phyloP scores from a whole-genome alignment of 2,329 filamentous ascomycete species.

The Aspergillus tanneri region DNA sequence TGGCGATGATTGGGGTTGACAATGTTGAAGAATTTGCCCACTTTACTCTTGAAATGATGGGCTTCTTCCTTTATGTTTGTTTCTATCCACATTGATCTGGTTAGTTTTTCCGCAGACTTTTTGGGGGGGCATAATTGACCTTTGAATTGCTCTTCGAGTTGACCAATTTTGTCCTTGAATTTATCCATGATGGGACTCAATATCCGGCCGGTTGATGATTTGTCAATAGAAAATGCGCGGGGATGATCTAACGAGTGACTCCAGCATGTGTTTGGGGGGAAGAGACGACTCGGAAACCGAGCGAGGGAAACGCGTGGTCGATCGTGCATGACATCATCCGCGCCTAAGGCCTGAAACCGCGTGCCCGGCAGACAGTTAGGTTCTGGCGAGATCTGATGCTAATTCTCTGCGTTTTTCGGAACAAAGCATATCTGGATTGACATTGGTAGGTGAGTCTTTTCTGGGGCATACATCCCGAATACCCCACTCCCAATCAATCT shows the following conservation, averaged over 20 bases:
- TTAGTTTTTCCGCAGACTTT: conserved; percentile 1
- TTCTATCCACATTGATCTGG: conserved; percentile 22
- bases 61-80: conserved; percentile 51
- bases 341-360: background rate
- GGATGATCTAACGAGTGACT: too few species aligned
- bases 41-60: conserved; percentile 59
- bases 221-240: too few species aligned
- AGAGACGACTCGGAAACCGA: background rate
- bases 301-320: background rate
- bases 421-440: too few species aligned
- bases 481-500: too few species aligned
- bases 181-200: conserved; percentile 24
- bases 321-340: conserved; percentile 7
- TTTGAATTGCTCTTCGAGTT: conserved; percentile 29
- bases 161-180: conserved; percentile 27
- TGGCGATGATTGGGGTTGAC: conserved; percentile 89
- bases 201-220: too few species aligned
- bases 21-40: conserved; percentile 65
- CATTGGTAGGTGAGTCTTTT: too few species aligned
- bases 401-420: too few species aligned
- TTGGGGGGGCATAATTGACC: conserved; percentile 16
- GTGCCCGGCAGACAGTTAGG: too few species aligned
- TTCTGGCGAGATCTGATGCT: too few species aligned
- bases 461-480: too few species aligned
- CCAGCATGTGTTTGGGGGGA: too few species aligned